These are phyloP conservation scores for Suillus paluster DNA, from an alignment of 768 basidiomycete species.

Conservation along the genomic window DNA sequence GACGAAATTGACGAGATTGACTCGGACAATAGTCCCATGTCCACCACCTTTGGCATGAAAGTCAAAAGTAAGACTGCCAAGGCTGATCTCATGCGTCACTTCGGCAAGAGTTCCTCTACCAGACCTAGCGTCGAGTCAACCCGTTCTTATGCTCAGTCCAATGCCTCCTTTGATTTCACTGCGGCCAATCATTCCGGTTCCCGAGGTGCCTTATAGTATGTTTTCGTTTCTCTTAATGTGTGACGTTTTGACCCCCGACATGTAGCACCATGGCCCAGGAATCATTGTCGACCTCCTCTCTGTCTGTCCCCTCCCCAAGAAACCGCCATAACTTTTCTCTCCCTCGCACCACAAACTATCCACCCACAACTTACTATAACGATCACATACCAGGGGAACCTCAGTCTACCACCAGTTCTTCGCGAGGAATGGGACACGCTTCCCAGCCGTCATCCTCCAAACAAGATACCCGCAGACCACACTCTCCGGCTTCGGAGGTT, in stretches of 20 bases:
- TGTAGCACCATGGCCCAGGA: slow-evolving; percentile 63
- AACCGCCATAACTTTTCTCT: slow-evolving; percentile 50
- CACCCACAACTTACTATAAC: slow-evolving; percentile 12
- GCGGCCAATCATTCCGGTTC: slow-evolving; percentile 54
- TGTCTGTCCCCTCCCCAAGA: slow-evolving; percentile 39
- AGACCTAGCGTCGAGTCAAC: slow-evolving; percentile 72
- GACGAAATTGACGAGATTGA: slow-evolving; percentile 52
- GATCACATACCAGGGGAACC: slow-evolving; percentile 13
- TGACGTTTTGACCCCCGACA: slow-evolving; percentile 1
- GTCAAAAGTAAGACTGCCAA: slow-evolving; percentile 33
- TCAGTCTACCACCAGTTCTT: slow-evolving; percentile 11
- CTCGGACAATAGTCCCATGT: slow-evolving; percentile 41
- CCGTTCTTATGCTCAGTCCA: slow-evolving; percentile 53
- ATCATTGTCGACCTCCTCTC: slow-evolving; percentile 59
- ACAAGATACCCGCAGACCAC: slow-evolving; percentile 9
- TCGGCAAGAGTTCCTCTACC: slow-evolving; percentile 49
- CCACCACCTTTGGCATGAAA: slow-evolving; percentile 34
- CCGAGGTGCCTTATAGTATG: slow-evolving; percentile 65
- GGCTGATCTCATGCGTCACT: slow-evolving; percentile 48
- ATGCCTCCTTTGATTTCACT: slow-evolving; percentile 63
- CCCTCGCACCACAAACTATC: slow-evolving; percentile 30
- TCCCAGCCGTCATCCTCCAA: slow-evolving; percentile 1
- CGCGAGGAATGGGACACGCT: slow-evolving; percentile 13
- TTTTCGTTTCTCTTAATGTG: slow-evolving; percentile 19
- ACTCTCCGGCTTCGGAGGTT: slow-evolving; percentile 19